Conservation (phyloP, 306 rosid genomes). For the Trichosanthes truncata region DNA sequence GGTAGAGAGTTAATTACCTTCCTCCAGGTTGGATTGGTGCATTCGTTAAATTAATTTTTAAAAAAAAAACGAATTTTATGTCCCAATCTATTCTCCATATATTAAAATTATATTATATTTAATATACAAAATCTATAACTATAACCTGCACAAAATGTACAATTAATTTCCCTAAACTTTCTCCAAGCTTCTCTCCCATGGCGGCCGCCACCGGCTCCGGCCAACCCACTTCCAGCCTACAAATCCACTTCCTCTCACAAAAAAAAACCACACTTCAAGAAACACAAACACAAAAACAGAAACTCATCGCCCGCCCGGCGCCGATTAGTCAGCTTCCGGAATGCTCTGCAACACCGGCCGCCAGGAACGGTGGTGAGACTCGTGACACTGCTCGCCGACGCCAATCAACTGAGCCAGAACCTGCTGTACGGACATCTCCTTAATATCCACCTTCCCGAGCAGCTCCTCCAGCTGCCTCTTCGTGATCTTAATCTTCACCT, state of each 20-base stretch:
- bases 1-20: too few species aligned
- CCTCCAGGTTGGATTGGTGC: too few species aligned
- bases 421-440: slow-evolving; percentile 44
- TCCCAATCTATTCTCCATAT: not conserved
- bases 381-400: slow-evolving; percentile 16
- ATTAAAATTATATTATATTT: not conserved
- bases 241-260: not conserved
- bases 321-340: slow-evolving; percentile 43
- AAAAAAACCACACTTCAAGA: not conserved
- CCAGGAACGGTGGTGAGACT: slow-evolving; percentile 49
- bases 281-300: not conserved
- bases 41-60: too few species aligned
- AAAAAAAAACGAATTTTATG: too few species aligned
- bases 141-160: not conserved
- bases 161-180: not conserved
- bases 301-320: not conserved
- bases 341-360: slow-evolving; percentile 66
- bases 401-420: slow-evolving; percentile 39
- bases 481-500: slow-evolving; percentile 70
- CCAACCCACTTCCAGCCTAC: not conserved
- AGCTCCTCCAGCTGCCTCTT: slow-evolving; percentile 58
- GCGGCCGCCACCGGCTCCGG: not conserved
- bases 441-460: slow-evolving; percentile 35
- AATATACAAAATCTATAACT: not conserved
- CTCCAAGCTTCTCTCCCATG: not conserved